A percentile compares a stretch with the other conserved stretches of the same genome.
Conservation (phyloP, 2,329 filamentous ascomycete genomes). For the Nannizziopsis arthrosporioides region DNA sequence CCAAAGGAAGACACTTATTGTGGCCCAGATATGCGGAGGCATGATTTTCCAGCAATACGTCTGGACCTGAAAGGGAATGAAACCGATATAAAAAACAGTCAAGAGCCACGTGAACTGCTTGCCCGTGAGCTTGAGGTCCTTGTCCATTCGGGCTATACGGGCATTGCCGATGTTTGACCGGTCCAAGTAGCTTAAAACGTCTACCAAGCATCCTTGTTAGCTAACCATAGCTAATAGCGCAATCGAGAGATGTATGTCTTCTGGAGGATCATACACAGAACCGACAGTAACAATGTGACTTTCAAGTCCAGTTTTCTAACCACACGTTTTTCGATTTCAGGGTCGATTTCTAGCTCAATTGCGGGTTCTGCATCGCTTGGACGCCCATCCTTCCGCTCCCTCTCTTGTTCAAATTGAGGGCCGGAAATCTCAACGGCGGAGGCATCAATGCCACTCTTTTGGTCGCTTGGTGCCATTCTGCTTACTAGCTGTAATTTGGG, state of each 20-base stretch:
- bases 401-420: background rate
- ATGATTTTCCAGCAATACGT: conserved; percentile 36
- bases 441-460: background rate
- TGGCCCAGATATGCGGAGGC: conserved; percentile 34
- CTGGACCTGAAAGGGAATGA: conserved; percentile 35
- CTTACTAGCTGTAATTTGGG: background rate
- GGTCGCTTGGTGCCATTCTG: background rate
- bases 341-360: conserved; percentile 9
- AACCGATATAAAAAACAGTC: conserved; percentile 44
- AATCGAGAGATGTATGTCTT: background rate
- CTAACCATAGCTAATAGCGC: background rate
- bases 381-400: background rate
- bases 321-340: conserved; percentile 29
- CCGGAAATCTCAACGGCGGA: background rate
- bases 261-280: conserved; percentile 27
- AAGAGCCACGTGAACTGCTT: conserved; percentile 41
- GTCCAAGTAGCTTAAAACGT: conserved; percentile 39
- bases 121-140: conserved; percentile 39
- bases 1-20: conserved; percentile 34
- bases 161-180: conserved; percentile 43
- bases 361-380: background rate
- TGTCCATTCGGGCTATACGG: conserved; percentile 42
- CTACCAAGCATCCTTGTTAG: conserved; percentile 19
- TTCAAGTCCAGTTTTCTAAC: conserved; percentile 39
- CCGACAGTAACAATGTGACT: conserved; percentile 38